Conservation (phyloP, 805 yeast species). For the Starmerella bombicola region DNA sequence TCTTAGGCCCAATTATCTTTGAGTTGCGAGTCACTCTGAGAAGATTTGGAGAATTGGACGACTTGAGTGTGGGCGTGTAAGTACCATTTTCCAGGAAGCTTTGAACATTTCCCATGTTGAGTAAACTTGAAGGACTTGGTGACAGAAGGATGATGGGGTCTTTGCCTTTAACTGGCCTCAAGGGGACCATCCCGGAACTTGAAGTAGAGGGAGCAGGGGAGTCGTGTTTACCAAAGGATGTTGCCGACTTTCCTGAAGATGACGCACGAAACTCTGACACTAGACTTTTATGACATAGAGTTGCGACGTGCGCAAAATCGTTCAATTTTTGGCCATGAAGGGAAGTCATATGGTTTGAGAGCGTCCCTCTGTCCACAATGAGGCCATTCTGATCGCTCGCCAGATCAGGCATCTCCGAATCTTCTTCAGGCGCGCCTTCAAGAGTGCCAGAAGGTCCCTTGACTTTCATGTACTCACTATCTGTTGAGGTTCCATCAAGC, state of each 20-base stretch:
- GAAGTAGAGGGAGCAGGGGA: not conserved
- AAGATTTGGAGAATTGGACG: constrained; percentile 30
- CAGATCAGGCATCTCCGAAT: constrained; percentile 8
- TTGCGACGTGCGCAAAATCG: constrained; percentile 30
- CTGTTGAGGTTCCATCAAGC: constrained; percentile 56
- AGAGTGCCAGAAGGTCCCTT: constrained; percentile 1
- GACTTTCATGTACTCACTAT: constrained; percentile 41
- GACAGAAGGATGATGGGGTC: constrained; percentile 68
- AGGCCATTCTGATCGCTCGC: not conserved
- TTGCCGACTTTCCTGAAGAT: not conserved
- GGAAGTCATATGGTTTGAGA: constrained; percentile 34
- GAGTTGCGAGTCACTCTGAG: constrained; percentile 45
- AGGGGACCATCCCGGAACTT: constrained; percentile 13
- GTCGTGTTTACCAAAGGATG: not conserved
- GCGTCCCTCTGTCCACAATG: constrained; percentile 8
- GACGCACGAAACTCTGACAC: constrained; percentile 18
- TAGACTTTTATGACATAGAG: constrained; percentile 27
- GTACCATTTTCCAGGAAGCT: constrained; percentile 62
- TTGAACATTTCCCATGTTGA: constrained; percentile 54
- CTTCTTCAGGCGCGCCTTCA: constrained; percentile 10
- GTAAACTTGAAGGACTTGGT: constrained; percentile 64
- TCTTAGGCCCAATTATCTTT: constrained; percentile 41
- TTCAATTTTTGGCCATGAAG: constrained; percentile 30
- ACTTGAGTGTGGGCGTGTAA: constrained; percentile 38
- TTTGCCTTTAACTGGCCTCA: constrained; percentile 22